Base-by-base conservation (phyloP, 148 eudicot species). In the Bassia scoparia region DNA sequence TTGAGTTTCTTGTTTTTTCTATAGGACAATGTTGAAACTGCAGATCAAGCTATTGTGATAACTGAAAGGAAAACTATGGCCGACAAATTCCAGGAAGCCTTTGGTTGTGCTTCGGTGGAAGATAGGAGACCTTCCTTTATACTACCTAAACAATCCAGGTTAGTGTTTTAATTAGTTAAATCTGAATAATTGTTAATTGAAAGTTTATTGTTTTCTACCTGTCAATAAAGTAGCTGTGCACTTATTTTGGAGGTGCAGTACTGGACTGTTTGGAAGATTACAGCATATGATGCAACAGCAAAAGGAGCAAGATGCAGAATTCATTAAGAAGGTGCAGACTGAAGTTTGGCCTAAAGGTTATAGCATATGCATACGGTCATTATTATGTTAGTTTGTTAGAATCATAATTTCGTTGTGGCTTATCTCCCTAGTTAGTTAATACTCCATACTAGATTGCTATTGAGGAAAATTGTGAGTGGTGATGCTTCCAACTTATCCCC, bases 11-110 rank as follows among this genome's bases (percentile, higher is more conserved):
- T 56, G 15, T 53, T 62, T 17, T 35, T 82, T 61, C 21, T 65
- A 49, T 75, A 90, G 93, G 84, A 69, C 50, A 76, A 75, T 76
- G 79, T 66, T 71, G 80, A 79, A 70, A 71, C 56, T 76, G 73
- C 60, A 58, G 79, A 73, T 74, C 73, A 72, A 70, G 76, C 68
- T 76, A 24, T 74, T 24, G 75, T 81, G 50, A 76, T 62, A 72
- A 17, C 82, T n/a, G 71, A 59, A 62, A 76, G 76, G 66, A 92
- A 79, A 78, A 85, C 96, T 58, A 89, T 93, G 83, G 86, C 83
- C 55, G 98, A 90, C 79, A 89, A 89, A 78, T 90, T 93, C 82
- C 90, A 86, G 29, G 92, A 89, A 83, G 90, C 85, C 44, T 79
- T 90, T 67, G 91, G 89, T 81, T 84, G 81, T 49, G 80, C 80